These are phyloP conservation scores for Xylaria palmicola DNA, from an alignment of 495 filamentous ascomycete genomes.

Conservation along the genomic window DNA sequence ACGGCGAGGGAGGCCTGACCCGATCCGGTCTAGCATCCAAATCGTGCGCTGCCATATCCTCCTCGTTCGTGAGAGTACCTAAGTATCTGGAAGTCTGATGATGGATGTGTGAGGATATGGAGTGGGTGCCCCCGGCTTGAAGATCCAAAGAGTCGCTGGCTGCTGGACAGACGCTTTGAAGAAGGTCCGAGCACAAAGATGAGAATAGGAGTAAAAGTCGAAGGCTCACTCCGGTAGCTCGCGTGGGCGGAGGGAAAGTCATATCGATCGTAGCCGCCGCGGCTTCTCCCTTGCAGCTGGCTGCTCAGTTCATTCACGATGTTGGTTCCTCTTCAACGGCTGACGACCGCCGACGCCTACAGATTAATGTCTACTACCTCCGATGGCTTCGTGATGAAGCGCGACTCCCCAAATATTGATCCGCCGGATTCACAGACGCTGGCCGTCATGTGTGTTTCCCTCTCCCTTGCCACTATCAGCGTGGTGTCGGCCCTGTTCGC, in stretches of 20 bases:
- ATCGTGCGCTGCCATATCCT: no score
- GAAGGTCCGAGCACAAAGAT: neutral
- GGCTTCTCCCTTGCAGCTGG: neutral
- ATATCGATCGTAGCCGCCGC: neutral
- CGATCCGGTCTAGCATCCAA: neutral
- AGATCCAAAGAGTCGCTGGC: neutral
- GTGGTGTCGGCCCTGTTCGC: constrained; percentile 49
- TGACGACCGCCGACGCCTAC: neutral
- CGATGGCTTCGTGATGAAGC: constrained; percentile 7
- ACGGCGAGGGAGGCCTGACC: neutral
- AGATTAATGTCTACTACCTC: neutral
- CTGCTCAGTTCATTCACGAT: neutral
- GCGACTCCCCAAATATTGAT: neutral
- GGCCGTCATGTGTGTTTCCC: constrained; percentile 27
- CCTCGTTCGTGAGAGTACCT: no score
- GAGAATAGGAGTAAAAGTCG: neutral
- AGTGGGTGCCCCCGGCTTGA: neutral
- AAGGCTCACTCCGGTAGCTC: neutral
- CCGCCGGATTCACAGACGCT: constrained; percentile 14
- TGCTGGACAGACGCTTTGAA: neutral
- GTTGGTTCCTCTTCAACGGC: constrained; percentile 7
- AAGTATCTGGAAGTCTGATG: no score
- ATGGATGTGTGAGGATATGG: neutral
- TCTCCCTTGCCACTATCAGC: constrained; percentile 48
- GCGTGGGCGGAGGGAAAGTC: constrained; percentile 4